Evolutionary conservation across 441 rosid genomes (phyloP), one percentile per base, ranked within the genome.

Genomic region (Oxalis stricta): DNA sequence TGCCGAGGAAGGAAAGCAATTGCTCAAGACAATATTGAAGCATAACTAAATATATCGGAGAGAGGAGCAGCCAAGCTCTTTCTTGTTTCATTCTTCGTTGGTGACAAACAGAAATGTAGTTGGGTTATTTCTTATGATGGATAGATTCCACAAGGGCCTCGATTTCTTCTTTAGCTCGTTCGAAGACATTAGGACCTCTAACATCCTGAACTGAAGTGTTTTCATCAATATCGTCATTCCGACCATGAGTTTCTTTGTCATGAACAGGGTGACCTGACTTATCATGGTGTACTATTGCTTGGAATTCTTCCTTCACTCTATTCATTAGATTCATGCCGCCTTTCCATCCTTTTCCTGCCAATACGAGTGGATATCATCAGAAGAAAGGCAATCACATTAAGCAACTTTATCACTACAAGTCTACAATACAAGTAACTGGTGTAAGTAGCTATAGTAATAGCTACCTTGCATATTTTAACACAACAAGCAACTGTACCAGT

Each of bases 141-240:
- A 83, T 64, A 13, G 76, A 29, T 1, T 61, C 74, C 5, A 70
- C 46, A 16, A 77, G 53, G 8, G 94, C 86, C 3, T 75, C 82
- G 1, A 75, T 23, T 60, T 77, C 89, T 51, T 79, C 89, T 53
- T 73, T 77, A 0, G 68, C 78, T 61, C 86, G 55, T 51, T 71
- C 64, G 2, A 79, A 69, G 18, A 79, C 48, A 59, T 52, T 76
- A 18, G 95, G 88, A 2, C 68, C 86, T 67, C 68, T 82, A 17
- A 78, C 75, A 53, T 79, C 75, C n/a, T 60, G 33, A 3, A 63
- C 44, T 2, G 51, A 62, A 10, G 69, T 64, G 48, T 10, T 68
- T 54, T 61, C 82, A 35, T 78, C 61, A 7, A 70, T 69, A 22
- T 69, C 72, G 41, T 46, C 65, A 17, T 45, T 61, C 48, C 12